These are phyloP conservation scores for Xylaria castorea DNA, from an alignment of 495 filamentous ascomycete species.

Conservation along the genomic window DNA sequence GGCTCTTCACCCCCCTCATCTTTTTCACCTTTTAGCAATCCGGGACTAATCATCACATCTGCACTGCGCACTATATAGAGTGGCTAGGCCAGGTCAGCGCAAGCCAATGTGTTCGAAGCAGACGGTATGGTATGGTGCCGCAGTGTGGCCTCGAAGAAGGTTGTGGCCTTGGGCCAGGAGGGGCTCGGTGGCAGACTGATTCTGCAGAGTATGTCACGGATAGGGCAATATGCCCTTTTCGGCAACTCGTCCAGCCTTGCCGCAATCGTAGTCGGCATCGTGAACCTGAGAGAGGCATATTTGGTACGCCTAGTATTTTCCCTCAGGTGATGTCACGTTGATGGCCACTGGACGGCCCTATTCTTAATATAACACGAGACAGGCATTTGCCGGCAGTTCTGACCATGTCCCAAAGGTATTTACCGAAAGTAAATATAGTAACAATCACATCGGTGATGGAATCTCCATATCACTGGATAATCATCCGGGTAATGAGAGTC, in stretches of 20 bases:
- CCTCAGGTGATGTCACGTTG: not conserved
- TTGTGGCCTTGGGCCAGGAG: not conserved
- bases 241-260: conserved; percentile 3
- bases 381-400: conserved; percentile 18
- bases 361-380: not conserved
- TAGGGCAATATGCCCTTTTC: not conserved
- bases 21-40: not conserved
- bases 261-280: not conserved
- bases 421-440: conserved; percentile 23
- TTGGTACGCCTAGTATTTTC: not conserved
- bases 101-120: not conserved
- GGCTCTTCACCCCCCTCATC: not conserved
- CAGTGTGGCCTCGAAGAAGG: not conserved
- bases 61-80: not conserved
- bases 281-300: not conserved
- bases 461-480: conserved; percentile 24
- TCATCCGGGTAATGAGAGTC: conserved; percentile 23
- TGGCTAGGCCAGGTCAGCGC: not conserved
- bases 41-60: not conserved
- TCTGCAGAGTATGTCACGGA: not conserved
- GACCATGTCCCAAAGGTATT: not conserved
- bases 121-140: not conserved
- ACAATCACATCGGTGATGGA: not conserved
- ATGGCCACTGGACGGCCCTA: not conserved
- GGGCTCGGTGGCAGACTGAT: not conserved